Evolutionary conservation across 176 grass and related monocot genomes (phyloP).

Genomic region (Zea mays): Zm-B73-REFERENCE-NAM-5.0 NC_050100.1:23537501-23538000

Average conservation of each 20-base stretch:
- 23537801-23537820: slow-evolving; percentile 88
- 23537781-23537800: slow-evolving; percentile 94
- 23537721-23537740: not conserved
- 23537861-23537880: slow-evolving; percentile 44
- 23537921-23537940: slow-evolving; percentile 15
- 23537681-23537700: not conserved
- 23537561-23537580: slow-evolving; percentile 92
- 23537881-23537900: not conserved
- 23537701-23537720: not conserved
- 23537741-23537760: slow-evolving; percentile 19
- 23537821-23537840: slow-evolving; percentile 94
- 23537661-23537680: slow-evolving; percentile 99
- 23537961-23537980: slow-evolving; percentile 47
- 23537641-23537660: slow-evolving; percentile 91
- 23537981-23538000: slow-evolving; percentile 53
- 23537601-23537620: slow-evolving; percentile 94
- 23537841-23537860: slow-evolving; percentile 54
- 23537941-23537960: slow-evolving; percentile 38
- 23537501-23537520: not conserved
- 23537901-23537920: not conserved
- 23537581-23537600: slow-evolving; percentile 64
- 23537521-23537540: slow-evolving; percentile 24
- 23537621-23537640: slow-evolving; percentile 89
- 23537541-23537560: slow-evolving; percentile 96
- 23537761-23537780: slow-evolving; percentile 98